Conservation (phyloP, 2,329 filamentous ascomycete genomes). For the Phaeosphaeria sp. region DNA sequence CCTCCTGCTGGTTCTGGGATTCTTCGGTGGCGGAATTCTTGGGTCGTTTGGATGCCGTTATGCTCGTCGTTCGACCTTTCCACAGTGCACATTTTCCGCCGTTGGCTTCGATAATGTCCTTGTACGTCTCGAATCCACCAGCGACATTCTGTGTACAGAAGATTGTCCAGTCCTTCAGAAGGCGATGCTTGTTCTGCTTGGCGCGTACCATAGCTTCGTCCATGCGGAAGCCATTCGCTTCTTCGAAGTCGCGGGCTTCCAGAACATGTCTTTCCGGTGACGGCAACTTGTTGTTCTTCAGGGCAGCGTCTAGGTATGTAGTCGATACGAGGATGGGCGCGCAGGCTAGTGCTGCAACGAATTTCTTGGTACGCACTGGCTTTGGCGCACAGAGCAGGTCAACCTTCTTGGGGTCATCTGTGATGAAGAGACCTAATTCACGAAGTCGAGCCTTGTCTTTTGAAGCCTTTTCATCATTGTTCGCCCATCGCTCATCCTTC, state of each 20-base stretch:
- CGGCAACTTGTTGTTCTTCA: conserved; percentile 71
- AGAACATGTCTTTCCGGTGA: conserved; percentile 71
- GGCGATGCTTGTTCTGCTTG: conserved; percentile 74
- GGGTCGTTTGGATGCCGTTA: conserved; percentile 55
- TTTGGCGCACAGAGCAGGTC: conserved; percentile 87
- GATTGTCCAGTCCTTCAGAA: conserved; percentile 77
- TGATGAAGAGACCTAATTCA: conserved; percentile 80
- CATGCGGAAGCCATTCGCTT: conserved; percentile 72
- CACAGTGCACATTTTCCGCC: conserved; percentile 83
- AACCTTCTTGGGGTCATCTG: conserved; percentile 75
- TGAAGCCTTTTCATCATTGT: conserved; percentile 75
- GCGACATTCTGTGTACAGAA: conserved; percentile 83
- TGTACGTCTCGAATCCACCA: conserved; percentile 84
- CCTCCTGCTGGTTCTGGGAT: conserved; percentile 68
- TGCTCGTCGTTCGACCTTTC: conserved; percentile 73
- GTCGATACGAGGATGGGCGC: conserved; percentile 80
- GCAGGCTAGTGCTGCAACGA: conserved; percentile 83
- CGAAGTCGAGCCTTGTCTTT: conserved; percentile 82
- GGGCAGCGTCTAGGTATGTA: conserved; percentile 77
- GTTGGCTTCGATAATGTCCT: conserved; percentile 85
- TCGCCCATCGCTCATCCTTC: conserved; percentile 82
- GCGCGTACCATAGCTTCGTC: conserved; percentile 73
- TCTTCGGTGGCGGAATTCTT: conserved; percentile 23
- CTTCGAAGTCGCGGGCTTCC: conserved; percentile 75
- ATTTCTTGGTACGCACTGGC: conserved; percentile 90